Percentiles rank a stretch among this genome's conserved stretches.
Evolutionary conservation across 1,284 basidiomycete genomes (phyloP).

Genomic region (Boletus mariae): DNA sequence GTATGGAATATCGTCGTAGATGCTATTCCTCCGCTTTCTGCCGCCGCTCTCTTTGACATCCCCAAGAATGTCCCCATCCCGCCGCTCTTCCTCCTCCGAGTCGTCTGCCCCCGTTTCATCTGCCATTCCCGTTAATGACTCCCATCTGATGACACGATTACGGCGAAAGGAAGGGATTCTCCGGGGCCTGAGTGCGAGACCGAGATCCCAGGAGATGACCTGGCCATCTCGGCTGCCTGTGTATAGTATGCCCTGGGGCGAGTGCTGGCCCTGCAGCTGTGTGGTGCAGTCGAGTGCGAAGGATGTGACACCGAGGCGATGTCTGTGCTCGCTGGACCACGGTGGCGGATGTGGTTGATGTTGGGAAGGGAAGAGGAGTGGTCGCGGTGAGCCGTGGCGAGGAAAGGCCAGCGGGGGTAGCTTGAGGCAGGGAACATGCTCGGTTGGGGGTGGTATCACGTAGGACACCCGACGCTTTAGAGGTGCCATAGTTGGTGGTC

Average conservation of each 20-base stretch:
- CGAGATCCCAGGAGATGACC: slow-evolving; percentile 89
- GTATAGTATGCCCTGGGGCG: slow-evolving; percentile 90
- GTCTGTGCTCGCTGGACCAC: slow-evolving; percentile 57
- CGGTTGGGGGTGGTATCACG: slow-evolving; percentile 72
- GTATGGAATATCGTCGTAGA: slow-evolving; percentile 46
- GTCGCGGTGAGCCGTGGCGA: slow-evolving; percentile 61
- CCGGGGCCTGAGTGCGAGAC: slow-evolving; percentile 55
- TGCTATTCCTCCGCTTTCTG: slow-evolving; percentile 37
- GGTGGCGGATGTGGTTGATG: slow-evolving; percentile 16
- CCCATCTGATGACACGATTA: slow-evolving; percentile 52
- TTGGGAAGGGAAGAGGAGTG: slow-evolving; percentile 55
- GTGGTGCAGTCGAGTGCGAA: slow-evolving; percentile 87
- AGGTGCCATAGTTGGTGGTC: slow-evolving; percentile 33
- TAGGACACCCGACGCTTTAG: slow-evolving; percentile 72
- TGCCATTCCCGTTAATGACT: slow-evolving; percentile 76
- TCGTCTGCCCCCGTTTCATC: slow-evolving; percentile 67
- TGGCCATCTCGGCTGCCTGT: slow-evolving; percentile 92
- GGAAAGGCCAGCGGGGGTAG: slow-evolving; percentile 64
- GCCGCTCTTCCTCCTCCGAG: slow-evolving; percentile 47
- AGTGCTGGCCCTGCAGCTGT: slow-evolving; percentile 52
- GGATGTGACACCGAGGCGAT: slow-evolving; percentile 83
- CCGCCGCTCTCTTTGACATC: slow-evolving; percentile 51
- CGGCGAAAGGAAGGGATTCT: slow-evolving; percentile 26
- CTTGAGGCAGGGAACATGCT: slow-evolving; percentile 60
- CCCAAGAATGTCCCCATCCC: slow-evolving; percentile 72